Conservation (phyloP, 108 stramenopile species). For the Fistulifera pelliculosa region DNA sequence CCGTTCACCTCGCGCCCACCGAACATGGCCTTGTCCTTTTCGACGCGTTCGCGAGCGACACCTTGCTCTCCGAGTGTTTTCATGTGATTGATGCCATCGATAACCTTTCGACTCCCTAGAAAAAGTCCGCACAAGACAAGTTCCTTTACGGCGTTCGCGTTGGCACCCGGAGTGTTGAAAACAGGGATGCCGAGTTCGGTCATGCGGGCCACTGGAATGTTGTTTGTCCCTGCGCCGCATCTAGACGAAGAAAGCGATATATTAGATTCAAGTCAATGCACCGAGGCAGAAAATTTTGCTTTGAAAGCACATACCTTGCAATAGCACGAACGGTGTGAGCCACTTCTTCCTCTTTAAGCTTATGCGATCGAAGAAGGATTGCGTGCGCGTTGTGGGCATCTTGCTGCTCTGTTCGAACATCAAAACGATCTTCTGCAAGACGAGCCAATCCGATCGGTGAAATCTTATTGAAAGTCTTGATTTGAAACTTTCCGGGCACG, state of each 20-base stretch:
- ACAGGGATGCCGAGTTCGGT: constrained; percentile 93
- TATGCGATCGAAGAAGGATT: constrained; percentile 82
- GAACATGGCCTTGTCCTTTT: constrained; percentile 92
- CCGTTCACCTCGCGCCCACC: constrained; percentile 87
- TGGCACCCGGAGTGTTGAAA: constrained; percentile 96
- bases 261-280: neutral
- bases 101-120: constrained; percentile 65
- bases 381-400: constrained; percentile 73
- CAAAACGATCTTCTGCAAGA: constrained; percentile 59
- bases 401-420: constrained; percentile 28
- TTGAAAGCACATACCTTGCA: constrained; percentile 36
- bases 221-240: constrained; percentile 93
- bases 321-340: constrained; percentile 78
- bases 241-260: constrained; percentile 15
- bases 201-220: constrained; percentile 87
- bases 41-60: constrained; percentile 73
- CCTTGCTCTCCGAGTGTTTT: constrained; percentile 73
- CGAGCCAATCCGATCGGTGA: constrained; percentile 62
- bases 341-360: constrained; percentile 80
- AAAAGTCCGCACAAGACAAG: constrained; percentile 85
- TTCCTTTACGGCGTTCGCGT: constrained; percentile 93
- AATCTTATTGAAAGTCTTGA: constrained; percentile 91
- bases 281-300: neutral
- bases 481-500: constrained; percentile 75
- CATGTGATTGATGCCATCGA: constrained; percentile 87